Percentiles rank a stretch among this genome's conserved stretches.
Evolutionary conservation across 768 basidiomycete species (phyloP).

Genomic region (Mycena polygramma): DNA sequence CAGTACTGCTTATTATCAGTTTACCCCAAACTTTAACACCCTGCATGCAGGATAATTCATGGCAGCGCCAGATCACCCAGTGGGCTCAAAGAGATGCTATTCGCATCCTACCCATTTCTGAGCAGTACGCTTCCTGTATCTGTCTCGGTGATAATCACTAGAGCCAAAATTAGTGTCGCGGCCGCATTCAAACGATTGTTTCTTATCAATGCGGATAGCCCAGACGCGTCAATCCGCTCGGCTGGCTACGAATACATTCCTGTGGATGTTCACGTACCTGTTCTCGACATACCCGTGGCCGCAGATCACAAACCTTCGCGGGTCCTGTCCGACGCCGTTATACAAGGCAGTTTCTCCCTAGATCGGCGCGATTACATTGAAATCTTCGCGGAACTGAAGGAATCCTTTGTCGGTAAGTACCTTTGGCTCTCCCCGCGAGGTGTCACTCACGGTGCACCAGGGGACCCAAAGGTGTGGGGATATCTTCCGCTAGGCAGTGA

Average conservation of each 20-base stretch:
- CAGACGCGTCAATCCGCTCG: conserved; percentile 43
- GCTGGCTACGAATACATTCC: conserved; percentile 53
- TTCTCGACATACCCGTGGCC: conserved; percentile 48
- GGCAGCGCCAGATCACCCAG: conserved; percentile 49
- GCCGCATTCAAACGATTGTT: conserved; percentile 47
- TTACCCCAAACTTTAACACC: neutral
- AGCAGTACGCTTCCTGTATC: conserved; percentile 51
- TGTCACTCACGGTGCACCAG: conserved; percentile 36
- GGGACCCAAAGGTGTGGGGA: conserved; percentile 52
- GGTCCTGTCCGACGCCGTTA: conserved; percentile 54
- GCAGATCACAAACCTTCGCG: conserved; percentile 39
- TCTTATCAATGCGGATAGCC: conserved; percentile 47
- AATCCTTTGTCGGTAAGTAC: conserved; percentile 47
- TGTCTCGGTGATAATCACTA: conserved; percentile 1
- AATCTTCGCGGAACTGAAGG: conserved; percentile 50
- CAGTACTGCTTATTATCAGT: conserved; percentile 5
- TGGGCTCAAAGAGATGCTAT: conserved; percentile 56
- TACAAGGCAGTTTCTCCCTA: conserved; percentile 53
- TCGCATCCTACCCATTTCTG: conserved; percentile 53
- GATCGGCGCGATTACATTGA: conserved; percentile 52
- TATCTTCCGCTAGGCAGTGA: conserved; percentile 46
- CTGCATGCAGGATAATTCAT: conserved; percentile 41
- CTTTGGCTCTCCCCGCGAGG: neutral
- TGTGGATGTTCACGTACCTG: conserved; percentile 52
- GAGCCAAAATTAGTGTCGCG: conserved; percentile 43